Base-by-base conservation (phyloP, 345 rosid species). In the Lepidium aucheri region DNA sequence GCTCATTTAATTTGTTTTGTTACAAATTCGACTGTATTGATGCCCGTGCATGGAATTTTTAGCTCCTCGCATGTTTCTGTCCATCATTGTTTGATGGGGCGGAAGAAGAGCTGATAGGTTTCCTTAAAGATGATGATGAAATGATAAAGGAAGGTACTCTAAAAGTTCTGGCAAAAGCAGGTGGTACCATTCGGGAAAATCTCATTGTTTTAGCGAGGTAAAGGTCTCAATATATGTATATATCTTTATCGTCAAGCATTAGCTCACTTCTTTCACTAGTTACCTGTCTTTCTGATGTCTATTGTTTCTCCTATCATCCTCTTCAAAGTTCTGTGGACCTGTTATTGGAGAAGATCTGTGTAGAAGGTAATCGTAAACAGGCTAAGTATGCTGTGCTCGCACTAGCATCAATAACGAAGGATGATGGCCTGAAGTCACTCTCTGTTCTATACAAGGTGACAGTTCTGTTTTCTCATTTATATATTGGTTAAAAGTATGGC, bases 301-400 rank as follows among this genome's bases (percentile, higher is more conserved):
- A 53, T 76, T 68, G 52, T 60, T 36, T 26, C 47, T 74, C 46
- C 47, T 74, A 24, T 73, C 69, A 43, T 33, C 80, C 22, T 8
- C 71, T 38, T 83, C 73, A 84, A 28, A 94, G 99, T 80, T 88
- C 99, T 2, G 74, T 90, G 71, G 99, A 94, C 75, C 95, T 94
- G 77, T 70, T 88, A 54, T 69, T 94, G 82, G 99, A 94, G 82
- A 85, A 79, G 73, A 84, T 94, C 55, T 94, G 99, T 61, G 74
- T 94, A 74, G 97, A 94, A 83, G 97, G 99, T 63, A 94, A 84
- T 63, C 85, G 99, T 26, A 81, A 84, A 58, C 97, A 94, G 74
- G 99, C 96, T 26, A 94, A 90, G 77, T 86, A 90, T 81, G 99
- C 99, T 76, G 99, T 94, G 57, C 96, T 85, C 77, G 97, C 97